Evolutionary conservation across 75 land plant species (phyloP).

Genomic region (Cryptomeria japonica): DNA sequence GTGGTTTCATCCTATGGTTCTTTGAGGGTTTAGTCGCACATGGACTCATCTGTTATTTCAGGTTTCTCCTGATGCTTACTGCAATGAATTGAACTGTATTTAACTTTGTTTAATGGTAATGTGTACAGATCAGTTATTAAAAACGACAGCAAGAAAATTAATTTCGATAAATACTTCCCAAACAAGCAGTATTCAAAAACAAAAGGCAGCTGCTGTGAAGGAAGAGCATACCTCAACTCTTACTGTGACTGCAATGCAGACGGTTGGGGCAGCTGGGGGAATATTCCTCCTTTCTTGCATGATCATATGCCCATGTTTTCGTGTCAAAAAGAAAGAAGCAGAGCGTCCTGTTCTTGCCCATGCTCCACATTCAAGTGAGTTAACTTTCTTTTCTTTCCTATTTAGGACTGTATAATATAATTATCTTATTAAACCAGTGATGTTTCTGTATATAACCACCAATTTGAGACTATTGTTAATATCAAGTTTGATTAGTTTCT

Average conservation of each 20-base stretch:
- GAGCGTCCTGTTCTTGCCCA: neutral
- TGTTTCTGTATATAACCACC: neutral
- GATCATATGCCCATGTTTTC: constrained; percentile 12
- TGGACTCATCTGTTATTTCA: neutral
- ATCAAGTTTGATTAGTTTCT: neutral
- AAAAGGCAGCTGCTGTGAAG: neutral
- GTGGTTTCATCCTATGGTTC: neutral
- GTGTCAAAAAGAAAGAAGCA: constrained; percentile 13
- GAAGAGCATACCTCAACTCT: neutral
- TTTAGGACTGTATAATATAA: neutral
- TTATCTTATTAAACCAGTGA: neutral
- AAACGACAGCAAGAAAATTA: neutral
- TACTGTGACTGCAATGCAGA: neutral
- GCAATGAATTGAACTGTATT: neutral
- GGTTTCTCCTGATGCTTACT: neutral
- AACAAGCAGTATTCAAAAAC: neutral
- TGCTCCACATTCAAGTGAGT: constrained; percentile 8
- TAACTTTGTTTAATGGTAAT: neutral
- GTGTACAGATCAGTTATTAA: constrained; percentile 6
- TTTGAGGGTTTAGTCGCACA: neutral
- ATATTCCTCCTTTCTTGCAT: neutral
- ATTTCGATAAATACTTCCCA: neutral
- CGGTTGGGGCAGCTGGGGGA: constrained; percentile 1
- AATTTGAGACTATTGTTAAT: neutral
- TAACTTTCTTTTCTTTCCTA: neutral